Evolutionary conservation across 1,139 yeast species (phyloP), one percentile per base, ranked within the genome.

Genomic region (Kurtzmaniella quercitrusa): DNA sequence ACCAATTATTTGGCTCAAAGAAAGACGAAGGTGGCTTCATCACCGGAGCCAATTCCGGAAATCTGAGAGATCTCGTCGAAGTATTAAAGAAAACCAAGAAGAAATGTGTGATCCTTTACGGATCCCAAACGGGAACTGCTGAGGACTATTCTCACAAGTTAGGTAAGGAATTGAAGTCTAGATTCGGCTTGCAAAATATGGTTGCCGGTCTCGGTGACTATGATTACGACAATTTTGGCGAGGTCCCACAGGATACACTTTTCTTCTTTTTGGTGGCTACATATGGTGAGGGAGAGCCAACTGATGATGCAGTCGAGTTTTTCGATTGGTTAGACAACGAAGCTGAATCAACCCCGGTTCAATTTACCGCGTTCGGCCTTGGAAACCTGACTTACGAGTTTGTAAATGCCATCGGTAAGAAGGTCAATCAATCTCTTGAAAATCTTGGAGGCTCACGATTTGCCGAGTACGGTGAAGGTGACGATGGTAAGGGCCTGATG

Each of bases 101-200:
- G 65, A 84, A 86, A 53, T 84, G 87, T 40, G 71, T 86, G 35
- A 82, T 93, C n/a, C 78, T 93, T 51, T 94, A 77, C 60, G 98
- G 96, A 5, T 91, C 98, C 5, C 99, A 93, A 66, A 94, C 99
- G 11, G 99, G 99, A 51, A 93, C 99, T n/a, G 96, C 98, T 39
- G 98, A 93, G 66, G 98, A 93, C 61, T 93, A 89, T 56, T 95
- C 97, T 17, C 78, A 86, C 53, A 87, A 94, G 61, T 81, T 89
- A 53, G 80, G 96, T 39, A 89, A 89, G 61, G 98, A 93, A 61
- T 80, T 93, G 54, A 79, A 83, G 52, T 74, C 95, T 21, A 78
- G 85, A 60, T 91, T 85, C 60, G 91, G 91, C 38, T 74, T 93
- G 54, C 81, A 82, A 51, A 80, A 94, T 7, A 82, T 94, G 85